These are phyloP conservation scores for Persicaria tinctoria DNA, from an alignment of 148 eudicot genomes.

Conservation along the genomic window DNA sequence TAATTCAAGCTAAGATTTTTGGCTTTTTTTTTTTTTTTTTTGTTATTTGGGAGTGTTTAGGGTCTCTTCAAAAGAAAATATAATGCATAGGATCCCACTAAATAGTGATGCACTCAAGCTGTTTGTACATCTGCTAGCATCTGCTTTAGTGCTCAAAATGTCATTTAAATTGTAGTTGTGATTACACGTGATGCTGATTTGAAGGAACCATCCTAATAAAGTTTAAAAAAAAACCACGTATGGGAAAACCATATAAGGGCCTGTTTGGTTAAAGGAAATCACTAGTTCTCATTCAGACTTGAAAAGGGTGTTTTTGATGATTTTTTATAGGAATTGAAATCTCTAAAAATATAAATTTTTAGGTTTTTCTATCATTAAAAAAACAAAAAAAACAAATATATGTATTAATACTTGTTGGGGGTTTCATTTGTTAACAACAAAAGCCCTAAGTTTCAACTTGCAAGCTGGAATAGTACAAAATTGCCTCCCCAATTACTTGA, in stretches of 20 bases:
- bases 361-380: no score
- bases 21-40: background rate
- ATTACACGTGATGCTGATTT: background rate
- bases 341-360: no score
- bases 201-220: background rate
- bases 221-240: background rate
- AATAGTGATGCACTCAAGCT: constrained; percentile 4
- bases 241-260: background rate
- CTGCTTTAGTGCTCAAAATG: background rate
- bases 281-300: no score
- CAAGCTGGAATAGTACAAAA: background rate
- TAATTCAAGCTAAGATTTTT: background rate
- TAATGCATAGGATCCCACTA: constrained; percentile 2
- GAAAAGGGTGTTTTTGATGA: no score
- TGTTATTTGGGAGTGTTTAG: background rate
- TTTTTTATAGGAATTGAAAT: no score
- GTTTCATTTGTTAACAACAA: no score
- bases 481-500: background rate
- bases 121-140: background rate
- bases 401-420: no score
- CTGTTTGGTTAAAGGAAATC: no score
- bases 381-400: no score
- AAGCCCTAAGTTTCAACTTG: background rate
- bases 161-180: background rate
- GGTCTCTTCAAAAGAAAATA: background rate